Conservation (phyloP, 352 stramenopile species). For the Globisporangium barbulae region DNA sequence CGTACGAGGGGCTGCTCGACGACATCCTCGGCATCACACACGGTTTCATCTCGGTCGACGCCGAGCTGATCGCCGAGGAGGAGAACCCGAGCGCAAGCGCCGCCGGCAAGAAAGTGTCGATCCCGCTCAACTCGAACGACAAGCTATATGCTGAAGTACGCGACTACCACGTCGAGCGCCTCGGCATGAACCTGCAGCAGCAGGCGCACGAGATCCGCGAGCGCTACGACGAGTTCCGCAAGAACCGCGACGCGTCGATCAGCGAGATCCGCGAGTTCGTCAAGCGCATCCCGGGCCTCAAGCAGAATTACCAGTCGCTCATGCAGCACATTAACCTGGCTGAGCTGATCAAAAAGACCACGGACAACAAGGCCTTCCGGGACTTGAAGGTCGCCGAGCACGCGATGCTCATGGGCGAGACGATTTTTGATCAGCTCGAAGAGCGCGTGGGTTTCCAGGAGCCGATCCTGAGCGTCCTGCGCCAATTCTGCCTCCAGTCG, state of each 20-base stretch:
- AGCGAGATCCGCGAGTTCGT: conserved; percentile 98
- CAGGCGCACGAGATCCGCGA: conserved; percentile 94
- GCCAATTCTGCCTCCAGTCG: conserved; percentile 93
- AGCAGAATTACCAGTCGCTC: conserved; percentile 93
- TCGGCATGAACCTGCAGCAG: conserved; percentile 95
- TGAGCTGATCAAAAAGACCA: conserved; percentile 94
- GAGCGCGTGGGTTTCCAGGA: conserved; percentile 94
- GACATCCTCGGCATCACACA: conserved; percentile 95
- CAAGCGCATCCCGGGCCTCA: conserved; percentile 95
- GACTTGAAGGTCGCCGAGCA: conserved; percentile 95
- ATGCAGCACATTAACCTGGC: conserved; percentile 97
- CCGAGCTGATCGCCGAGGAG: conserved; percentile 75
- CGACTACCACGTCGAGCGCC: conserved; percentile 95
- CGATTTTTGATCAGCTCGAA: conserved; percentile 94
- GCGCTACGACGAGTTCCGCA: conserved; percentile 93
- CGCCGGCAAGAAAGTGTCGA: conserved; percentile 77
- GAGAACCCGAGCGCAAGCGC: conserved; percentile 24
- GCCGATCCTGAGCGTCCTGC: conserved; percentile 87
- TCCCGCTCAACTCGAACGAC: conserved; percentile 95
- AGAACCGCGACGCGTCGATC: conserved; percentile 95
- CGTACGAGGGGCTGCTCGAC: conserved; percentile 96
- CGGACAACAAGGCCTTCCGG: conserved; percentile 91
- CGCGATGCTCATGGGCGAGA: conserved; percentile 94
- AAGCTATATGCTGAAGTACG: conserved; percentile 94
- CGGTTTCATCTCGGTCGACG: conserved; percentile 81